Base-by-base conservation (phyloP, 1,139 yeast genomes). In the Pichia kudriavzevii region DNA sequence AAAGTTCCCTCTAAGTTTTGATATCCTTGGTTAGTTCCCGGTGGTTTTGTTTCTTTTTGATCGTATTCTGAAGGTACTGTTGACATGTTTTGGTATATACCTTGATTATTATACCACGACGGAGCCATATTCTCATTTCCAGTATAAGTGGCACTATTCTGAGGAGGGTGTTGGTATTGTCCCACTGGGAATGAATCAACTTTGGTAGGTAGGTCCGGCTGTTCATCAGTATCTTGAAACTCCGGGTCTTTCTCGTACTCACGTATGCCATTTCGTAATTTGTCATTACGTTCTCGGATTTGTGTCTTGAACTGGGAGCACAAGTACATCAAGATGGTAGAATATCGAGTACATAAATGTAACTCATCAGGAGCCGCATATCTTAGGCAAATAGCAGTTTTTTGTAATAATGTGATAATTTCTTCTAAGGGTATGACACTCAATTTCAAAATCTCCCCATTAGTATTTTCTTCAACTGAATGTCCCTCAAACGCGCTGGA, bases 341-440 rank as follows among this genome's bases (percentile, higher is more conserved):
- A 83, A 54, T 85, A 83, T 41, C 94, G 62, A 0, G 83, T 74
- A 53, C 94, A 79, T 34, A 87, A 62, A 59, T 87, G 96, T 31
- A 87, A 63, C 45, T 83, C 94, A 58, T 87, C 96, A 0, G 95
- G 95, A 1, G 94, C 75, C 29, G 95, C 81, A 47, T 83, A 94
- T 36, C 85, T 63, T 28, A 87, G 60, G 1, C 82, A 78, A 17
- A 75, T 69, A 0, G 95, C 93, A 1, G 93, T 82, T 34, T 70
- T 69, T 48, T 78, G 81, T 38, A 87, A 76, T 32, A 77, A 68
- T 23, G 68, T 69, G 22, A 82, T 65, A 13, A 84, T 79, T 40
- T 81, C 91, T 36, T 77, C 84, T 7, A 74, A 68, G 1, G 85
- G 77, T 13, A 80, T 78, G 30, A 77, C 70, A 27, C 82, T 73